Conservation (phyloP, 106 monocot genomes). For the Alisma plantagoaquatica region DNA sequence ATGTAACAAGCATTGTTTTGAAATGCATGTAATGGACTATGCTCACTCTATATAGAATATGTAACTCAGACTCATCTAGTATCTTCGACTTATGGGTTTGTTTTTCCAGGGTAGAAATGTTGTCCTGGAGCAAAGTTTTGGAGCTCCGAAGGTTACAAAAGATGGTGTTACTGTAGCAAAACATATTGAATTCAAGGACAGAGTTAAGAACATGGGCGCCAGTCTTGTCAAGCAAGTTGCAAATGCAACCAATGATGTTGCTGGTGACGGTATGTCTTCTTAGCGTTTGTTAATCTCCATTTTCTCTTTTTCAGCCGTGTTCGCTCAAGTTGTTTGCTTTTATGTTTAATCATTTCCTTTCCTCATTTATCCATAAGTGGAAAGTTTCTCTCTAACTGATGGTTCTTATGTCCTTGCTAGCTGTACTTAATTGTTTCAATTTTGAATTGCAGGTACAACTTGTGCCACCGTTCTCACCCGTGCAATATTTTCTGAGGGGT, state of each 20-base stretch:
- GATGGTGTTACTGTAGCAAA: constrained; percentile 98
- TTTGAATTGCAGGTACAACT: constrained; percentile 45
- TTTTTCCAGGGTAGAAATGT: constrained; percentile 82
- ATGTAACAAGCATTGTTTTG: too few species aligned
- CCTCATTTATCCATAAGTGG: not conserved
- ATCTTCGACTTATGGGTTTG: too few species aligned
- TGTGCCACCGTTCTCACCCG: constrained; percentile 73
- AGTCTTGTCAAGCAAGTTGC: constrained; percentile 43
- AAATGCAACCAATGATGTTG: constrained; percentile 34
- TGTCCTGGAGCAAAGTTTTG: constrained; percentile 86
- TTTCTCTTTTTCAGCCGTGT: not conserved
- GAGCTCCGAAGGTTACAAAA: constrained; percentile 96
- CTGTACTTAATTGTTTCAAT: not conserved
- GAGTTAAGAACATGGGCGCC: constrained; percentile 86
- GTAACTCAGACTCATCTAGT: too few species aligned
- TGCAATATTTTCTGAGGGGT: constrained; percentile 80
- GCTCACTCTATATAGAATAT: too few species aligned
- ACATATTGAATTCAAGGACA: constrained; percentile 89
- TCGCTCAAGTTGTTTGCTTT: not conserved
- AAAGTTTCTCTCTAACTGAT: not conserved
- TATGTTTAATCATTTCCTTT: too few species aligned
- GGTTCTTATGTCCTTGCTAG: not conserved
- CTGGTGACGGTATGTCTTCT: constrained; percentile 71
- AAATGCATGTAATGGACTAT: too few species aligned
- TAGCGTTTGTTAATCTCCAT: not conserved